Evolutionary conservation across 169 alveolate genomes (phyloP), one percentile per base, ranked within the genome.

Genomic region (Ichthyophthirius multifiliis): DNA sequence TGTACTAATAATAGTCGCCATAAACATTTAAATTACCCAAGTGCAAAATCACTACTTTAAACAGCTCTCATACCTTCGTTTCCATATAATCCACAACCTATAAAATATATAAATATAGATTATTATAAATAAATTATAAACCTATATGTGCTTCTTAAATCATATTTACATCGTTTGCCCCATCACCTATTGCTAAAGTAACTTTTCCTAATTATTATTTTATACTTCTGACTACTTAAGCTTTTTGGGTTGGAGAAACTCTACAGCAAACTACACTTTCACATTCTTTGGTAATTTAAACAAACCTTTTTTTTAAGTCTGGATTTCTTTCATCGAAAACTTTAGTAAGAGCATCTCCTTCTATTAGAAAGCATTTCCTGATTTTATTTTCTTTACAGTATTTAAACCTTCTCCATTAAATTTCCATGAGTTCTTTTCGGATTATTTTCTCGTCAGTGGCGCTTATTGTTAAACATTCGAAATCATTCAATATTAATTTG

Each of bases 141-240:
- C 76, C 83, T 31, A 97, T 98, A 79, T 98, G 96, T 1, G 99
- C 99, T 65, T 95, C 98, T 83, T 96, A 92, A 43, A 98, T 96
- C 99, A 99, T 99, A 16, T 98, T 97, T 15, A 98, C 99, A 90
- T 99, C 99, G 93, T 99, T 98, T 18, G 99, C 99, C n/a, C 99
- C 99, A 86, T 98, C 99, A 12, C 99, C 99, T 45, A 84, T 95
- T 65, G 96, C 92, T 46, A 90, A 85, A 43, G 95, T 90, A 0
- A 93, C 92, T 90, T 89, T 92, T 71, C 80, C 88, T 43, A 88
- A 90, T 47, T 83, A 90, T 48, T 89, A 80, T 75, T 89, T 94
- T 13, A 95, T 93, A 34, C 91, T 74, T 71, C 83, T 76, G 12
- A 97, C 98, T 2, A 97, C 96, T 43, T 90, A 91, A 30, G 91